phyloP scores from a whole-genome alignment of 768 basidiomycete genomes.

The Tulasnella sp. region DNA sequence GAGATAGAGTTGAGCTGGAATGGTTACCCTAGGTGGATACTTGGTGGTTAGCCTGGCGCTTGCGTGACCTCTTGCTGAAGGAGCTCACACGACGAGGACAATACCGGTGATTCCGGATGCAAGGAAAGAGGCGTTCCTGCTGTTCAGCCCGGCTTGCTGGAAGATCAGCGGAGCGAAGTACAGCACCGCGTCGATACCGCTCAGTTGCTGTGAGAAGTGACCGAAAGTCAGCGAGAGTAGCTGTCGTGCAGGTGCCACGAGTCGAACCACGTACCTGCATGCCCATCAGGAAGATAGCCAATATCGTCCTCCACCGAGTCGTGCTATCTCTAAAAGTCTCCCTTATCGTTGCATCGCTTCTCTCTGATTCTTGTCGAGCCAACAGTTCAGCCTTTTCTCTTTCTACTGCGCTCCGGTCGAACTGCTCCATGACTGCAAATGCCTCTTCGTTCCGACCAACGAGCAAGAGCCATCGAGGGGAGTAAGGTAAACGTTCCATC shows the following conservation, averaged over 20 bases:
- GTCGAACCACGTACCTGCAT: constrained; percentile 40
- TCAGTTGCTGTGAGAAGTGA: constrained; percentile 34
- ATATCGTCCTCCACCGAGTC: constrained; percentile 38
- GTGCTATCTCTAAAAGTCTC: constrained; percentile 23
- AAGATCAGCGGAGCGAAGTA: constrained; percentile 51
- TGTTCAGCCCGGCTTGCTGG: constrained; percentile 50
- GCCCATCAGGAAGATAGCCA: constrained; percentile 47
- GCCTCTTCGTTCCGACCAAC: constrained; percentile 42
- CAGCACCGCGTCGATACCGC: constrained; percentile 41
- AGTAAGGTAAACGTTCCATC: constrained; percentile 30
- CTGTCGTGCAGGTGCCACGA: neutral
- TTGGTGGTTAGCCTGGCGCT: neutral
- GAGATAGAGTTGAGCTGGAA: constrained; percentile 41
- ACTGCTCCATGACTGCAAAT: constrained; percentile 29
- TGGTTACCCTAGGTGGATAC: constrained; percentile 35
- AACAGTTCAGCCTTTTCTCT: constrained; percentile 36
- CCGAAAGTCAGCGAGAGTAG: constrained; percentile 8
- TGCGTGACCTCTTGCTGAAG: neutral
- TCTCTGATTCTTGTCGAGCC: neutral
- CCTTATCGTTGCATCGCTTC: constrained; percentile 8
- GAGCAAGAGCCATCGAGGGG: constrained; percentile 41
- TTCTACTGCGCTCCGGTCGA: constrained; percentile 35
- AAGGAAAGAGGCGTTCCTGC: constrained; percentile 48
- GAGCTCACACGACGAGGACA: constrained; percentile 39
- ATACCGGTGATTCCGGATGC: constrained; percentile 52